Percentiles rank a stretch among this genome's conserved stretches.
Evolutionary conservation across 495 filamentous ascomycete genomes (phyloP).

Genomic region (Daldinia grandis): DNA sequence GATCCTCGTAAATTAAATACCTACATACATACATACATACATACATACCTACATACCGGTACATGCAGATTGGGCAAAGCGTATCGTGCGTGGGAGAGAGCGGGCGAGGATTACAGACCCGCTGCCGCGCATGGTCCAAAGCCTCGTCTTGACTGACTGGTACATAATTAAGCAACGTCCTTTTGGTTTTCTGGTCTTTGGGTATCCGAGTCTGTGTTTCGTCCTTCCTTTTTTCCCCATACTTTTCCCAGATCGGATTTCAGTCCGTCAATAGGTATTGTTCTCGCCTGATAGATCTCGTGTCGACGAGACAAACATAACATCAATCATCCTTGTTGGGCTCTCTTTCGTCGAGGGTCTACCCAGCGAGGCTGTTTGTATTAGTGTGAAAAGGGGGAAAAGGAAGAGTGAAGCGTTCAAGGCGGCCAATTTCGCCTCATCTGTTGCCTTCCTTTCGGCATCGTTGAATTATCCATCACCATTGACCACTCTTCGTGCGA

Average conservation of each 20-base stretch:
- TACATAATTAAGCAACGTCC: slow-evolving; percentile 46
- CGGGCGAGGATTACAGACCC: slow-evolving; percentile 40
- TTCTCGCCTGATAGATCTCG: slow-evolving; percentile 31
- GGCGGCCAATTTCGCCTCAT: slow-evolving; percentile 30
- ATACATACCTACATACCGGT: slow-evolving; percentile 36
- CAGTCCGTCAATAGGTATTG: slow-evolving; percentile 40
- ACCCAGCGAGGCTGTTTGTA: slow-evolving; percentile 36
- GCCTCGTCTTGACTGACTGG: slow-evolving; percentile 48
- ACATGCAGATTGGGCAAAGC: slow-evolving; percentile 39
- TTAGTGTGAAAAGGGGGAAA: slow-evolving; percentile 31
- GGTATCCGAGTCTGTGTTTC: slow-evolving; percentile 38
- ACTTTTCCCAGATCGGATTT: slow-evolving; percentile 38
- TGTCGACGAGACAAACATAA: slow-evolving; percentile 34
- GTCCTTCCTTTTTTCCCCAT: slow-evolving; percentile 38
- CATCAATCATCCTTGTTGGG: slow-evolving; percentile 38
- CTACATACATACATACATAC: slow-evolving; percentile 34
- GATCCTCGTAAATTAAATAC: slow-evolving; percentile 45
- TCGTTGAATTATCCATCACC: slow-evolving; percentile 14
- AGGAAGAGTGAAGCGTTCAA: slow-evolving; percentile 26
- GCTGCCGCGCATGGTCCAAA: slow-evolving; percentile 46
- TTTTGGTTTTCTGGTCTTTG: slow-evolving; percentile 32
- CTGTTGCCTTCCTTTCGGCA: slow-evolving; percentile 15
- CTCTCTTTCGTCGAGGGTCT: slow-evolving; percentile 24
- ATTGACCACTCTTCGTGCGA: slow-evolving; percentile 23
- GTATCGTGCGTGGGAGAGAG: slow-evolving; percentile 32